phyloP scores from a whole-genome alignment of 306 rosid species.

The Cicer yamashitae region DNA sequence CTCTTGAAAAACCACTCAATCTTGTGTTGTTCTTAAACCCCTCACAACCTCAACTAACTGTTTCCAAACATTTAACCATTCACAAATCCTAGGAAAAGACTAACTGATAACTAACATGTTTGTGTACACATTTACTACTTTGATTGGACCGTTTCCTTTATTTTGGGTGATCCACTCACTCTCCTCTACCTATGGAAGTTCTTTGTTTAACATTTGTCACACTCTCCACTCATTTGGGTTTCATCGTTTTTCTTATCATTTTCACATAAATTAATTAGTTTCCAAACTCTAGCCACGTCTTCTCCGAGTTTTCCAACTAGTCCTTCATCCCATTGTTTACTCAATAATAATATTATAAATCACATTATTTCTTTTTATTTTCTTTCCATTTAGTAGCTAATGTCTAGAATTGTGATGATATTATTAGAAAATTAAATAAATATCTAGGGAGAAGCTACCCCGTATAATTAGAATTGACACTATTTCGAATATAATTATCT shows the following conservation, averaged over 20 bases:
- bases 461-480: too few relatives aligned
- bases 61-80: conserved; percentile 57
- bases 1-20: conserved; percentile 58
- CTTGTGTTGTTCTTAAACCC: conserved; percentile 64
- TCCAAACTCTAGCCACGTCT: conserved; percentile 5
- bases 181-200: conserved; percentile 41
- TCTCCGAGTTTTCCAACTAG: background rate
- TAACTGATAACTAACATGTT: conserved; percentile 42
- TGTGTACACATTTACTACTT: conserved; percentile 45
- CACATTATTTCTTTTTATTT: background rate
- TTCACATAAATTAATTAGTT: conserved; percentile 38
- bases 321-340: background rate
- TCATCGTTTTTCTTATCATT: conserved; percentile 61
- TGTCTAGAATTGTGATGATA: background rate
- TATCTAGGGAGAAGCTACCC: too few relatives aligned
- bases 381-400: background rate
- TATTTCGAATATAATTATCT: too few relatives aligned
- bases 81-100: conserved; percentile 38
- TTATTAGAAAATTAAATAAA: too few relatives aligned
- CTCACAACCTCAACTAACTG: conserved; percentile 50
- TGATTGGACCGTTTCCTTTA: conserved; percentile 56
- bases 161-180: conserved; percentile 66
- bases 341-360: too few relatives aligned
- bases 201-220: conserved; percentile 60
- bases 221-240: conserved; percentile 53